These are phyloP conservation scores for Penicillium soppii DNA, from an alignment of 495 filamentous ascomycete genomes.

Conservation along the genomic window DNA sequence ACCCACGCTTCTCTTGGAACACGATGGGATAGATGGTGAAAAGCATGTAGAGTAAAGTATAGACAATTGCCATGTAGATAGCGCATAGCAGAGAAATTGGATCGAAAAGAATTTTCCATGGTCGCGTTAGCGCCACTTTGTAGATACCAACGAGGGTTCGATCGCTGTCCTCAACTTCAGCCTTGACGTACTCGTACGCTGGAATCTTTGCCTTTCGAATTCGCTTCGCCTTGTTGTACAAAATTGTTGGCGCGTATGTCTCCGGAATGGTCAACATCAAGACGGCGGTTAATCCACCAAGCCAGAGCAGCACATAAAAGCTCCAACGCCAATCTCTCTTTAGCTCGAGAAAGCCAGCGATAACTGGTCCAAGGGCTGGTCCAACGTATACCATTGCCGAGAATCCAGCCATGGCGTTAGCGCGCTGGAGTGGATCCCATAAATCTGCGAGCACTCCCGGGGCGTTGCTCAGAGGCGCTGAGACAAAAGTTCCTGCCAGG, in stretches of 20 bases:
- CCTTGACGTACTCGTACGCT: slow-evolving; percentile 46
- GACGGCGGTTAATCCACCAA: slow-evolving; percentile 34
- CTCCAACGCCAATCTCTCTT: slow-evolving; percentile 47
- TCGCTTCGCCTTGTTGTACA: slow-evolving; percentile 31
- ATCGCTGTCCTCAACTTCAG: slow-evolving; percentile 42
- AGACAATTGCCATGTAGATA: slow-evolving; percentile 53
- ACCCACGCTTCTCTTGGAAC: slow-evolving; percentile 31
- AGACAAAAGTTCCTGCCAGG: slow-evolving; percentile 50
- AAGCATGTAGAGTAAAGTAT: slow-evolving; percentile 57
- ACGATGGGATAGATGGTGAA: slow-evolving; percentile 36
- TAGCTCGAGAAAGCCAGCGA: slow-evolving; percentile 46
- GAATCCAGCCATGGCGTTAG: slow-evolving; percentile 51
- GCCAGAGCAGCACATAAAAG: slow-evolving; percentile 50
- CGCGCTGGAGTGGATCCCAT: slow-evolving; percentile 51
- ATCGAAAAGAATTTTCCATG: slow-evolving; percentile 46
- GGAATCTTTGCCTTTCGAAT: slow-evolving; percentile 36
- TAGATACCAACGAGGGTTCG: slow-evolving; percentile 41
- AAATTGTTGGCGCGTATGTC: slow-evolving; percentile 28
- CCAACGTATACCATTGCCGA: slow-evolving; percentile 40
- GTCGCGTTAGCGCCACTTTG: slow-evolving; percentile 49
- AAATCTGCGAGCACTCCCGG: slow-evolving; percentile 55
- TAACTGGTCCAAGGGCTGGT: slow-evolving; percentile 33
- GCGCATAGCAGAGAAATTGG: slow-evolving; percentile 46
- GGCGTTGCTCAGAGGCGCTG: slow-evolving; percentile 47
- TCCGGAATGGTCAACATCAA: slow-evolving; percentile 48